Evolutionary conservation across 345 rosid genomes (phyloP), one percentile per base, ranked within the genome.

Genomic region (Lepidium africanum): DNA sequence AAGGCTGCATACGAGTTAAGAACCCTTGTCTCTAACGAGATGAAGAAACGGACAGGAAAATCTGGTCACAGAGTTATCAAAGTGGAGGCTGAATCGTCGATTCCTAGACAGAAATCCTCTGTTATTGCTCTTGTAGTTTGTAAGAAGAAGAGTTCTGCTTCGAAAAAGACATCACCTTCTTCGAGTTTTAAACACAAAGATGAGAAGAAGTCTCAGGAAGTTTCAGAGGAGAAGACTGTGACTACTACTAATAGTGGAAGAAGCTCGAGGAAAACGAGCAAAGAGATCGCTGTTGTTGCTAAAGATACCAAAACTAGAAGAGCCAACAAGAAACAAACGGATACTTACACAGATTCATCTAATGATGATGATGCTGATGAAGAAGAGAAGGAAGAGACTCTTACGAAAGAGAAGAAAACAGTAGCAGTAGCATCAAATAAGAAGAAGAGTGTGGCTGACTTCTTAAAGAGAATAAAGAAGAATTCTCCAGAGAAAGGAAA

Each of bases 371-470:
- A 52, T 11, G 59, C 50, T 41, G 64, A 51, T n/a, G 57, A 65
- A 9, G 59, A 40, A 5, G 35, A 48, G 1, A 74, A 76, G 6
- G 67, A 70, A 60, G 83, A 78, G 72, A 43, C 25, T 49, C 35
- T 48, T 32, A 78, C 65, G 68, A 15, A 81, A 7, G 81, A 74
- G 48, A 82, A 70, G 72, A 76, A 74, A 78, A 67, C 70, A 14
- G 30, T 62, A 10, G 58, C 15, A 13, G 11, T 17, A 25, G 40
- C 80, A 6, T 58, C 72, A 40, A 80, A 80, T 19, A 90, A 87
- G 80, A 87, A 81, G 81, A 74, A 80, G 76, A 82, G 88, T 25
- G 90, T 80, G 2, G 93, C 78, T 5, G 87, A 85, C 72, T 89
- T 87, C 84, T 76, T 87, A 74, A 81, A 82, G 70, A 85, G 89